Evolutionary conservation across 2,329 filamentous ascomycete genomes (phyloP).

Genomic region (Aquanectria penicillioides): DNA sequence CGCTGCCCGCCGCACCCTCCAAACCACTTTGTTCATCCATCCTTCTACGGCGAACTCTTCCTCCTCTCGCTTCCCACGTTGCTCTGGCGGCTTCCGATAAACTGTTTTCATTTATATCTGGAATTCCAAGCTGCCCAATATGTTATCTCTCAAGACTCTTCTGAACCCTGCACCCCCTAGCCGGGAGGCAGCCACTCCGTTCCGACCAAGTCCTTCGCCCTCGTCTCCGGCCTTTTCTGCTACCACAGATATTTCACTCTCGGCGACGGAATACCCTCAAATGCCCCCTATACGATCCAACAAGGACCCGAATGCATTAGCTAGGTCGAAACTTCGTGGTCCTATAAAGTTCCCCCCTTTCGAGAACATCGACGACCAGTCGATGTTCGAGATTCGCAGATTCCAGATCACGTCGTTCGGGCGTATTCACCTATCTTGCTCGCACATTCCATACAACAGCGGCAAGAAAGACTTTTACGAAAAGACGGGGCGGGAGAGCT

Average conservation of each 20-base stretch:
- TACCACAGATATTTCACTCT: constrained; percentile 16
- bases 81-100: constrained; percentile 4
- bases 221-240: constrained; percentile 30
- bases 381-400: constrained; percentile 66
- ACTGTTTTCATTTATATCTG: constrained; percentile 2
- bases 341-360: constrained; percentile 78
- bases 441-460: constrained; percentile 93
- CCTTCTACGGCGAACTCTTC: constrained; percentile 20
- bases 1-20: constrained; percentile 39
- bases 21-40: constrained; percentile 35
- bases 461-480: constrained; percentile 89
- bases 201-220: constrained; percentile 51
- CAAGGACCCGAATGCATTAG: constrained; percentile 58
- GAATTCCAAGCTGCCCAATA: constrained; percentile 48
- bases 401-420: constrained; percentile 76
- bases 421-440: constrained; percentile 68
- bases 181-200: constrained; percentile 45
- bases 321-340: constrained; percentile 71
- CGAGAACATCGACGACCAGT: constrained; percentile 69
- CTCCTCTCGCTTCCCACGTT: constrained; percentile 24
- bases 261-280: constrained; percentile 13
- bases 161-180: constrained; percentile 69
- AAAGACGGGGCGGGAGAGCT: constrained; percentile 87
- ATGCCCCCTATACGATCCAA: constrained; percentile 41
- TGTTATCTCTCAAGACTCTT: constrained; percentile 73